Evolutionary conservation across 2,329 filamentous ascomycete species (phyloP).

Genomic region (Talaromyces piceae): DNA sequence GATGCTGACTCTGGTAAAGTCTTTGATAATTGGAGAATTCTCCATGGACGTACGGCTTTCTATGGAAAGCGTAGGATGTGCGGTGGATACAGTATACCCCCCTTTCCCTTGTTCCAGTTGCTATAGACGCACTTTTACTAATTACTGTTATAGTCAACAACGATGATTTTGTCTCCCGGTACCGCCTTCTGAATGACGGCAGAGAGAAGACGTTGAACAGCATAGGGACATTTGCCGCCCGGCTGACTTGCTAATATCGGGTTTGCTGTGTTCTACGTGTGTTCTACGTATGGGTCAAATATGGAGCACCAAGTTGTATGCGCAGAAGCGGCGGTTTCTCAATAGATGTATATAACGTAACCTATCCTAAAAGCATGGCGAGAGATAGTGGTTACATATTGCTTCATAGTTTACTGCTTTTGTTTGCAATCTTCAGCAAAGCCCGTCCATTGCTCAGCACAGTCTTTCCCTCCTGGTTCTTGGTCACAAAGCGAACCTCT

Average conservation of each 20-base stretch:
- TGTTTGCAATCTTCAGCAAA: constrained; percentile 56
- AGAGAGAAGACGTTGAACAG: constrained; percentile 26
- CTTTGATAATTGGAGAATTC: constrained; percentile 92
- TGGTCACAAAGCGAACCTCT: constrained; percentile 73
- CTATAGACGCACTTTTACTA: neutral
- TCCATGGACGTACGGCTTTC: constrained; percentile 80
- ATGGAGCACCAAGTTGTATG: too few species aligned
- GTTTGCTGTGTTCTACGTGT: too few species aligned
- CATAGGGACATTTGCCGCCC: constrained; percentile 19
- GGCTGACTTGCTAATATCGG: neutral
- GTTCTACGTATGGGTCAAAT: too few species aligned
- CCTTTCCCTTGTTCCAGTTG: neutral
- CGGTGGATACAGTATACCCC: constrained; percentile 73
- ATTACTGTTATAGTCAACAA: constrained; percentile 53
- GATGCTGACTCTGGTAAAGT: constrained; percentile 43
- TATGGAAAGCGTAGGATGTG: constrained; percentile 80
- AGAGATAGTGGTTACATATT: neutral
- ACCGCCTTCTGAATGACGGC: constrained; percentile 61
- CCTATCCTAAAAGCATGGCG: too few species aligned
- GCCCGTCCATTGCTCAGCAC: constrained; percentile 82
- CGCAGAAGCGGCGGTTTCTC: neutral
- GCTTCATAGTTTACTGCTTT: constrained; percentile 43
- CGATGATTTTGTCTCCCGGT: constrained; percentile 73
- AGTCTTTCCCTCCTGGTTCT: constrained; percentile 72
- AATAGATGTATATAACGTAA: neutral